Percentiles rank a stretch among this genome's conserved stretches.
phyloP scores from a whole-genome alignment of 78 protist genomes.

The Dictyostelium purpureum region DNA sequence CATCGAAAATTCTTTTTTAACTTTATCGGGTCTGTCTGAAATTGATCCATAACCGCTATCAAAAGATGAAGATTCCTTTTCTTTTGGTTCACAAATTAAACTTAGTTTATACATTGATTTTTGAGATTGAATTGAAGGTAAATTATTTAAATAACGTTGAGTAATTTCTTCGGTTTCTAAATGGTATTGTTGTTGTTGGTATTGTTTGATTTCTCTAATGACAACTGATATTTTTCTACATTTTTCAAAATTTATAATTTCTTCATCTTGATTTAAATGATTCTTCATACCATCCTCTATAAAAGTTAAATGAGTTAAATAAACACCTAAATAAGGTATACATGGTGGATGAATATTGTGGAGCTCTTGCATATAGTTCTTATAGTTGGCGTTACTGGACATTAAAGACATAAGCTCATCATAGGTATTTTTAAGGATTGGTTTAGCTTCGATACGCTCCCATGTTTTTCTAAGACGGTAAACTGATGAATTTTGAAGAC shows the following conservation, averaged over 20 bases:
- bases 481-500: constrained; percentile 72
- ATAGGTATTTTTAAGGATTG: constrained; percentile 22
- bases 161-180: constrained; percentile 35
- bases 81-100: constrained; percentile 66
- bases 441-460: constrained; percentile 76
- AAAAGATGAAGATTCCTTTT: neutral
- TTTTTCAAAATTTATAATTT: constrained; percentile 83
- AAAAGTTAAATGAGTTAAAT: constrained; percentile 86
- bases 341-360: constrained; percentile 76
- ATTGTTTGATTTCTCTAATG: constrained; percentile 73
- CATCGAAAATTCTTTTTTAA: constrained; percentile 28
- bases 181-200: constrained; percentile 73
- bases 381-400: constrained; percentile 35
- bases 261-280: constrained; percentile 62
- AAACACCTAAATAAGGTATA: constrained; percentile 86
- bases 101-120: constrained; percentile 43
- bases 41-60: neutral
- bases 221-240: constrained; percentile 70
- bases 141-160: constrained; percentile 4
- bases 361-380: constrained; percentile 41
- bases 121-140: constrained; percentile 27
- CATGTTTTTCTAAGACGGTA: constrained; percentile 87
- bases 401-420: constrained; percentile 60
- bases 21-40: neutral
- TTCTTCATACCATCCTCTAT: constrained; percentile 88